Evolutionary conservation across 805 yeast genomes (phyloP).

Genomic region (Yarrowia divulgata): DNA sequence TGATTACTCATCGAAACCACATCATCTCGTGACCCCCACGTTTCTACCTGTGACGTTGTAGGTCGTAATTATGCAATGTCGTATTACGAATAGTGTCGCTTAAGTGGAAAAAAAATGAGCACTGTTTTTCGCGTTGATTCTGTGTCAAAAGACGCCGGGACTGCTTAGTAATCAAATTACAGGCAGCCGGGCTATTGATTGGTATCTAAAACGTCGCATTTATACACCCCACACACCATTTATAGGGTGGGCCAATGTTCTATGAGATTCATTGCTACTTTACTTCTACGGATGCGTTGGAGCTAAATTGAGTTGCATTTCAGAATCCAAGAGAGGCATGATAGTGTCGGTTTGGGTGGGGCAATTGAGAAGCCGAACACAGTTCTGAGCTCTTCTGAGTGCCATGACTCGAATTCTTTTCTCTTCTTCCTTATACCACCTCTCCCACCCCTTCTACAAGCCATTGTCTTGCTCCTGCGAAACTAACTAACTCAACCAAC

Average conservation of each 20-base stretch:
- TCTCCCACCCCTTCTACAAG: neutral
- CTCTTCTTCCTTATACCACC: neutral
- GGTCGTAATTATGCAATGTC: neutral
- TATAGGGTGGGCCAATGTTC: no score
- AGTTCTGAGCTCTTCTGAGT: no score
- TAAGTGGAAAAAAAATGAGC: neutral
- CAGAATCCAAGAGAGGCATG: fast-evolving
- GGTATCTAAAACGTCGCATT: no score
- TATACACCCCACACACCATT: no score
- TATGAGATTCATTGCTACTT: neutral
- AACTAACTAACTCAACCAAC: constrained; percentile 9
- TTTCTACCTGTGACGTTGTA: neutral
- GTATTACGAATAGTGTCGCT: neutral
- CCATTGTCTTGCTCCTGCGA: no score
- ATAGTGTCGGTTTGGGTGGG: neutral
- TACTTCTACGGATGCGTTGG: neutral
- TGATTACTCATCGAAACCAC: no score
- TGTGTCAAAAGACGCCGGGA: no score
- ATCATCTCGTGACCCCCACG: neutral
- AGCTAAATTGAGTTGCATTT: neutral
- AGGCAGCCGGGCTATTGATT: no score
- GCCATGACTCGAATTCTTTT: neutral
- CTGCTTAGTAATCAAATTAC: no score
- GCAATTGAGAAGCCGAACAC: neutral
- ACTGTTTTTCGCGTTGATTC: no score